These are phyloP conservation scores for Senna tora DNA, from an alignment of 306 rosid species.

Conservation along the genomic window DNA sequence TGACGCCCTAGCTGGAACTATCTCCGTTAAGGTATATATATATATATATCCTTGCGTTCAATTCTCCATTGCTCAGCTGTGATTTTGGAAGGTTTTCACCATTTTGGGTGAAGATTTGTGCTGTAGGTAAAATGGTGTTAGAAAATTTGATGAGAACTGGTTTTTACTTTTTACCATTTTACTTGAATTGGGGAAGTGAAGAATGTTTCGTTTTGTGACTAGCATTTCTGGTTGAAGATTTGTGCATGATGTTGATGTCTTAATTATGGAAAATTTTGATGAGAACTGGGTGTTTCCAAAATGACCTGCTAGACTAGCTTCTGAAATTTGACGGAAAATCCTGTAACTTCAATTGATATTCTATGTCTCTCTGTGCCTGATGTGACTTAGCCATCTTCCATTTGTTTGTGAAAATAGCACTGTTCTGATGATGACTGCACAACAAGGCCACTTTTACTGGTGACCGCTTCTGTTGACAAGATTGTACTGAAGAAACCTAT, in stretches of 20 bases:
- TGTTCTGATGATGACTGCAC: slow-evolving; percentile 78
- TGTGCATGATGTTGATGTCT: background rate
- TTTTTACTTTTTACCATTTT: background rate
- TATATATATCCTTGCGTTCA: background rate
- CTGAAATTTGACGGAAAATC: slow-evolving; percentile 21
- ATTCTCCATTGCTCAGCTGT: background rate
- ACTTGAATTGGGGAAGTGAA: slow-evolving; percentile 11
- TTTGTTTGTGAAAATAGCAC: slow-evolving; percentile 61
- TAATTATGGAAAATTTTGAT: background rate
- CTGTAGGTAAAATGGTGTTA: too few species aligned
- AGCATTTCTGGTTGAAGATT: slow-evolving; percentile 15
- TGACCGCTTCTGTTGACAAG: slow-evolving; percentile 95
- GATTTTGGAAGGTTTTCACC: background rate
- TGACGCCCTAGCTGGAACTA: slow-evolving; percentile 92
- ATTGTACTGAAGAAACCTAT: slow-evolving; percentile 86
- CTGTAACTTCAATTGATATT: background rate
- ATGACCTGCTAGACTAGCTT: slow-evolving; percentile 26
- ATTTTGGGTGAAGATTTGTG: too few species aligned
- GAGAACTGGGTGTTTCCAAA: background rate
- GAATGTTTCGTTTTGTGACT: slow-evolving; percentile 21
- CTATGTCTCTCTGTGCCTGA: background rate
- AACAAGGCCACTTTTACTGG: slow-evolving; percentile 86
- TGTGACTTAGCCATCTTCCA: slow-evolving; percentile 20
- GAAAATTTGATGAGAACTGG: too few species aligned
- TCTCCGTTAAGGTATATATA: slow-evolving; percentile 94